Evolutionary conservation across 129 eudicot species (phyloP).

Genomic region (Pseudognaphalium luteoalbum): DNA sequence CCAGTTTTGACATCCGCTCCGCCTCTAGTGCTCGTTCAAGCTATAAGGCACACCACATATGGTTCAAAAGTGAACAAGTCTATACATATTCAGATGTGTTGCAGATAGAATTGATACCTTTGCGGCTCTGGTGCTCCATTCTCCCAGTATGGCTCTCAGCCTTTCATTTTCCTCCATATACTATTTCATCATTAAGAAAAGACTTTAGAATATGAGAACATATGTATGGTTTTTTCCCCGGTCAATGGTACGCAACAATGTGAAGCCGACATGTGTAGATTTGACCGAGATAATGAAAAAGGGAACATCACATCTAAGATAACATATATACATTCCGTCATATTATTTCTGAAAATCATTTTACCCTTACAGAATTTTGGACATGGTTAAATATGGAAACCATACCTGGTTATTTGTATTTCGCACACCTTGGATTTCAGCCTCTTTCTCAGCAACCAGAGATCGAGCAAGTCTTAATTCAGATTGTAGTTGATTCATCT

Average conservation of each 20-base stretch:
- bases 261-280: background rate
- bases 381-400: background rate
- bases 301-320: too few relatives aligned
- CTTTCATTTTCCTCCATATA: slow-evolving; percentile 97
- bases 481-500: slow-evolving; percentile 96
- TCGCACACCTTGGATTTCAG: slow-evolving; percentile 73
- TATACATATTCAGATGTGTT: background rate
- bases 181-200: slow-evolving; percentile 38
- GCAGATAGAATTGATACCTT: slow-evolving; percentile 52
- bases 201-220: slow-evolving; percentile 15
- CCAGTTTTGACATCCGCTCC: slow-evolving; percentile 75
- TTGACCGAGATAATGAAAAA: background rate
- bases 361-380: background rate
- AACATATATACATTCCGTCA: background rate
- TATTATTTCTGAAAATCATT: too few relatives aligned
- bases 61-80: slow-evolving; percentile 2
- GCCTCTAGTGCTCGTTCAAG: slow-evolving; percentile 89
- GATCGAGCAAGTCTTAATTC: slow-evolving; percentile 93
- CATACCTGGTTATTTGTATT: slow-evolving; percentile 77
- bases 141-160: slow-evolving; percentile 84
- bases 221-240: too few relatives aligned
- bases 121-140: slow-evolving; percentile 98
- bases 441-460: slow-evolving; percentile 85
- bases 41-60: slow-evolving; percentile 32
- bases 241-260: too few relatives aligned